A percentile compares a stretch with the other conserved stretches of the same genome.
Evolutionary conservation across 2,329 filamentous ascomycete species (phyloP).

Genomic region (Xylariales sp.): DNA sequence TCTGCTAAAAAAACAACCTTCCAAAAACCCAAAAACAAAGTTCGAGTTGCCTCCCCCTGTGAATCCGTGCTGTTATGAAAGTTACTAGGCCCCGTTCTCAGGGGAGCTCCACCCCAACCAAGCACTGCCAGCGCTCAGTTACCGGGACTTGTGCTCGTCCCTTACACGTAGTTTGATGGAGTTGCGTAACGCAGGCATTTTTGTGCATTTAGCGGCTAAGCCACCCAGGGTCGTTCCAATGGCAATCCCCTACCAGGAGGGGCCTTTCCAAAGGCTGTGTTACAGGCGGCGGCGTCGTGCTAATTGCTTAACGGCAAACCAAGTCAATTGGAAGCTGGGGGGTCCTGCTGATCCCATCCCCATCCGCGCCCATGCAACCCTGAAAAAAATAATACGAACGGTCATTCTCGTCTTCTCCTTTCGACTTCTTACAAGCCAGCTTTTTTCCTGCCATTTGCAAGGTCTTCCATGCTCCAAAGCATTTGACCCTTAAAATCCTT

Average conservation of each 20-base stretch:
- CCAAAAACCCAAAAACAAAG: too few species aligned
- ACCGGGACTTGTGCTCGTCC: too few species aligned
- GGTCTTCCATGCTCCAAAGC: not conserved
- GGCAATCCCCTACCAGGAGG: too few species aligned
- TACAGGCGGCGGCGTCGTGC: not conserved
- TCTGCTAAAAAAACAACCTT: too few species aligned
- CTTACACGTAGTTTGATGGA: too few species aligned
- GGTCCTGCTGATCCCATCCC: slow-evolving; percentile 5
- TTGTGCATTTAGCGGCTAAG: slow-evolving; percentile 4
- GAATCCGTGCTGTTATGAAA: too few species aligned
- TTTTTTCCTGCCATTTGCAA: slow-evolving; percentile 1
- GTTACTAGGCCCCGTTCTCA: too few species aligned
- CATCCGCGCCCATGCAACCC: slow-evolving; percentile 6
- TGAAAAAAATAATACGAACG: slow-evolving; percentile 8
- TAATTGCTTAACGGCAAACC: slow-evolving; percentile 1
- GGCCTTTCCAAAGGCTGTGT: too few species aligned
- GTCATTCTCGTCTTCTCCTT: not conserved
- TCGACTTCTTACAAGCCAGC: too few species aligned
- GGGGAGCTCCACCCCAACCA: too few species aligned
- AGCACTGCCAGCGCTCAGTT: too few species aligned
- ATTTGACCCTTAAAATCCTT: not conserved
- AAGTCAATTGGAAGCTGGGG: slow-evolving; percentile 4
- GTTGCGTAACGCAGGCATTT: slow-evolving; percentile 1
- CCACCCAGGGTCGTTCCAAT: not conserved
- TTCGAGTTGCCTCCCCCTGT: too few species aligned